Percentiles rank a stretch among this genome's conserved stretches.
Evolutionary conservation across 495 filamentous ascomycete genomes (phyloP).

Genomic region (Endocarpon pusillum): DNA sequence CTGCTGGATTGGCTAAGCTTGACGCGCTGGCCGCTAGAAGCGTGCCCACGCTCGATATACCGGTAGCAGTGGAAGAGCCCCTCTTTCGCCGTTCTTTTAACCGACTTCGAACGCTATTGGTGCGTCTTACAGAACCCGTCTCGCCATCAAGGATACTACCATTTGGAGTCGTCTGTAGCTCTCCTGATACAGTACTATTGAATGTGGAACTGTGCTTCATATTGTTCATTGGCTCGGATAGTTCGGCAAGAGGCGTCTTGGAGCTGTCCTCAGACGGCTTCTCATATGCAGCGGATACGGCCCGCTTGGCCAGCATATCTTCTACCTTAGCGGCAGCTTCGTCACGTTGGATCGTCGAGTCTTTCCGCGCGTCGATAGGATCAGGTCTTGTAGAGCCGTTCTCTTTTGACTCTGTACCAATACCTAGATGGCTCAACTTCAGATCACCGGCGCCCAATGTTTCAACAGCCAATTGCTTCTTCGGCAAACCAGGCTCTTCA

Average conservation of each 20-base stretch:
- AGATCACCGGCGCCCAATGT: constrained; percentile 82
- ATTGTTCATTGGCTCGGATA: constrained; percentile 21
- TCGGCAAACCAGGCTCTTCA: too few species aligned
- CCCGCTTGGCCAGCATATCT: constrained; percentile 38
- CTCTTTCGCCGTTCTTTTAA: constrained; percentile 56
- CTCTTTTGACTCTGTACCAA: constrained; percentile 31
- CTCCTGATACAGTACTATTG: constrained; percentile 42
- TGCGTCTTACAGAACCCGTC: constrained; percentile 39
- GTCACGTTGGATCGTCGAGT: constrained; percentile 27
- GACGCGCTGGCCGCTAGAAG: constrained; percentile 46
- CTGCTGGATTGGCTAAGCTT: constrained; percentile 46
- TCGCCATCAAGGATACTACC: constrained; percentile 56
- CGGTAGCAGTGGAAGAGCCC: constrained; percentile 72
- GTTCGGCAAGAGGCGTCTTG: constrained; percentile 13
- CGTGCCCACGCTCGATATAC: constrained; percentile 47
- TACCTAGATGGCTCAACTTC: constrained; percentile 66
- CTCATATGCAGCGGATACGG: constrained; percentile 45
- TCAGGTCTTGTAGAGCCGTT: constrained; percentile 26
- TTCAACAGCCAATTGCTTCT: constrained; percentile 65
- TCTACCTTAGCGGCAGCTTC: constrained; percentile 38
- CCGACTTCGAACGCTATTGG: constrained; percentile 68
- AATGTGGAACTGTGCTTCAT: constrained; percentile 44
- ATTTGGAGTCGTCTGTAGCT: constrained; percentile 40
- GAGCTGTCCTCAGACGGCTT: constrained; percentile 21
- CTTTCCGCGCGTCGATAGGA: constrained; percentile 21